phyloP scores from a whole-genome alignment of 495 filamentous ascomycete genomes.

The Penicillium samsonianum region DNA sequence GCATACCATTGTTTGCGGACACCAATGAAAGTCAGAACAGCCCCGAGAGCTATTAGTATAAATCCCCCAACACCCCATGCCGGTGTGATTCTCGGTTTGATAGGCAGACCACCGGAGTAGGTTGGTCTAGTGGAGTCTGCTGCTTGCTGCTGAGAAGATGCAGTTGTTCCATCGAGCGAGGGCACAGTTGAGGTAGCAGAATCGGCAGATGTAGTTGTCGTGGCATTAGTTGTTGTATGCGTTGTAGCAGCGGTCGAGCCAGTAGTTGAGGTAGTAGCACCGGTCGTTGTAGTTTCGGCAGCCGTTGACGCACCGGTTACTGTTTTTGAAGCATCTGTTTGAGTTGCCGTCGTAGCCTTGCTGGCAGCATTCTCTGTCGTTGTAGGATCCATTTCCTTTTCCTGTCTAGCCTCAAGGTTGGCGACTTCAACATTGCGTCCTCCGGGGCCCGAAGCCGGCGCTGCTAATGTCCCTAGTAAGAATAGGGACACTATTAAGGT shows the following conservation, averaged over 20 bases:
- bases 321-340: conserved; percentile 13
- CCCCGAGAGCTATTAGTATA: conserved; percentile 69
- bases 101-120: conserved; percentile 56
- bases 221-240: conserved; percentile 14
- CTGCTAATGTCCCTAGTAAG: conserved; percentile 19
- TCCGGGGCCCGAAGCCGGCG: conserved; percentile 13
- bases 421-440: conserved; percentile 10
- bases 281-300: conserved; percentile 22
- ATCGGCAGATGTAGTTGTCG: conserved; percentile 17
- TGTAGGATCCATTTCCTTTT: conserved; percentile 9
- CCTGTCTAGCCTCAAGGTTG: conserved; percentile 1
- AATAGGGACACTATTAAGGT: conserved; percentile 14
- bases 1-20: conserved; percentile 70
- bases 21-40: conserved; percentile 71
- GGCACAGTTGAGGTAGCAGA: conserved; percentile 20
- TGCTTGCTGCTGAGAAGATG: conserved; percentile 3
- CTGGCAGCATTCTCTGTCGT: conserved; percentile 11
- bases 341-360: background rate
- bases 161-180: conserved; percentile 21
- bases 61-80: conserved; percentile 77
- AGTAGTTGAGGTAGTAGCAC: conserved; percentile 17
- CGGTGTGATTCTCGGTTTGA: conserved; percentile 75
- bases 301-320: conserved; percentile 17
- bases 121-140: conserved; percentile 25
- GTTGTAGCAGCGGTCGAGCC: conserved; percentile 14